A percentile compares a stretch with the other conserved stretches of the same genome.
These are phyloP conservation scores for Lasiodiplodia theobromae DNA, from an alignment of 2,329 filamentous ascomycete species.

Conservation along the genomic window DNA sequence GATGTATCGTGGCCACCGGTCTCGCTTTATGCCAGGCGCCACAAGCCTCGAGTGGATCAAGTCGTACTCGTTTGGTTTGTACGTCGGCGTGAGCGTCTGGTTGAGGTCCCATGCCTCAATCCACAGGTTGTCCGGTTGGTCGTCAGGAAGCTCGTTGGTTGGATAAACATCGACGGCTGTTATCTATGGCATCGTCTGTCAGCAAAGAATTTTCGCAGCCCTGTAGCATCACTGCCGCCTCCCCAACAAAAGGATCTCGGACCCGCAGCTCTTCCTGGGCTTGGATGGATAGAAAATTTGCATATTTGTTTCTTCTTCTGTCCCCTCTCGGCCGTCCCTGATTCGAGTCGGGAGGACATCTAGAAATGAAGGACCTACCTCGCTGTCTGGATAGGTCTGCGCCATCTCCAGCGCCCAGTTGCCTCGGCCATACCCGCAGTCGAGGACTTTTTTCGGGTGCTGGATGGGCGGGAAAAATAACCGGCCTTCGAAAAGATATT, in stretches of 20 bases:
- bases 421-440: constrained; percentile 50
- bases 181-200: constrained; percentile 38
- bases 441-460: constrained; percentile 44
- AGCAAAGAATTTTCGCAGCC: constrained; percentile 4
- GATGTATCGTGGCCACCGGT: constrained; percentile 78
- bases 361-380: constrained; percentile 37
- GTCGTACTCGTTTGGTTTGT: constrained; percentile 76
- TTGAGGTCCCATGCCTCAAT: constrained; percentile 48
- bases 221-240: background rate
- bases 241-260: background rate
- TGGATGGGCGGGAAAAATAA: constrained; percentile 42
- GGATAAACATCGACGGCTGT: constrained; percentile 49
- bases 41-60: constrained; percentile 81
- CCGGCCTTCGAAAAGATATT: constrained; percentile 38
- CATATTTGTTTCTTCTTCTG: background rate
- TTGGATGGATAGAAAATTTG: background rate
- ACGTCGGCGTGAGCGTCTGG: constrained; percentile 58
- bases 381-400: constrained; percentile 46
- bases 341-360: background rate
- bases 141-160: constrained; percentile 40
- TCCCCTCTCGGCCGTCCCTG: background rate
- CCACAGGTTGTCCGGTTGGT: constrained; percentile 46
- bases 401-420: constrained; percentile 48
- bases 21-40: constrained; percentile 72
- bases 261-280: background rate